These are phyloP conservation scores for Fraxinus velutina DNA, from an alignment of 305 asterid genomes.

Conservation along the genomic window DNA sequence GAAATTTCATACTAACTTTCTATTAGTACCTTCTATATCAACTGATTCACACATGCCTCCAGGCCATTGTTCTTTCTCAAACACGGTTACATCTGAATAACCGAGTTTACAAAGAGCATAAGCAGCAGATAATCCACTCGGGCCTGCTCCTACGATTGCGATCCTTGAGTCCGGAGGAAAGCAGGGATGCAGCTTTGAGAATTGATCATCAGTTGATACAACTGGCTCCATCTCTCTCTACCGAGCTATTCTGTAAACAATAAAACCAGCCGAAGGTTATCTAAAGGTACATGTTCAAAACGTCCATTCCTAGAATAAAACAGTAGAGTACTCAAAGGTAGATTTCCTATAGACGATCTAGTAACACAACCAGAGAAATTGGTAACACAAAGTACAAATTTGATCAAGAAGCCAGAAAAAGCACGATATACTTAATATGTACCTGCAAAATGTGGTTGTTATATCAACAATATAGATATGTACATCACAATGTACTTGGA, in stretches of 20 bases:
- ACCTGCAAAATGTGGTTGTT: neutral
- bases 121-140: slow-evolving; percentile 71
- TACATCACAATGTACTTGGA: neutral
- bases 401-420: neutral
- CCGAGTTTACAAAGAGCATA: slow-evolving; percentile 63
- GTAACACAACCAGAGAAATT: neutral
- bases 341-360: neutral
- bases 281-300: slow-evolving; percentile 13
- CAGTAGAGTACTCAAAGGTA: neutral
- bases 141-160: slow-evolving; percentile 63
- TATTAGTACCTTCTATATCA: slow-evolving; percentile 48
- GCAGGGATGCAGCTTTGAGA: slow-evolving; percentile 49
- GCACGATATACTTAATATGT: neutral
- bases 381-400: neutral
- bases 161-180: slow-evolving; percentile 43
- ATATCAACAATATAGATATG: neutral
- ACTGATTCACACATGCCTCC: slow-evolving; percentile 78
- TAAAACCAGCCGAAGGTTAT: neutral
- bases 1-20: neutral
- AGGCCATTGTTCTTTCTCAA: slow-evolving; percentile 49
- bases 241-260: slow-evolving; percentile 3
- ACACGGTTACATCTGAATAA: slow-evolving; percentile 43
- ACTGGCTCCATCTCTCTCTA: slow-evolving; percentile 30
- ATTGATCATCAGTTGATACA: slow-evolving; percentile 30
- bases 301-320: neutral